A percentile compares a stretch with the other conserved stretches of the same genome.
These are phyloP conservation scores for Leccinum boreale DNA, from an alignment of 768 basidiomycete genomes.

Conservation along the genomic window DNA sequence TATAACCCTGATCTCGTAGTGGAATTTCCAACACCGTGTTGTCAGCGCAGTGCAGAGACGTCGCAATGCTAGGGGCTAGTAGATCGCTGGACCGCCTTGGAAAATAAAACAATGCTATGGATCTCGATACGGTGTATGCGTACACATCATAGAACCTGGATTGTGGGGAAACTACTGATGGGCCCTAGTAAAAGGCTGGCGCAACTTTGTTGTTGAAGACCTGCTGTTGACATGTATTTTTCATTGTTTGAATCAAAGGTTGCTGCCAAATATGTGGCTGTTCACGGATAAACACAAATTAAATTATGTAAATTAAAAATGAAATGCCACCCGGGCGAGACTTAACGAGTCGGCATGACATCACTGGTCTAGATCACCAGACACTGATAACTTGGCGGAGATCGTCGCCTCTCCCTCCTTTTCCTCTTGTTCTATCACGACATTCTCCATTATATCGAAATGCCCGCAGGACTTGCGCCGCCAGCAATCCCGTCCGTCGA, in stretches of 20 bases:
- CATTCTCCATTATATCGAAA: not conserved
- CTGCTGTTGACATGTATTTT: conserved; percentile 9
- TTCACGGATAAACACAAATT: not conserved
- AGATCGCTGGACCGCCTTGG: not conserved
- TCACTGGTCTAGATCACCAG: conserved; percentile 12
- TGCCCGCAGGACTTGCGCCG: conserved; percentile 7
- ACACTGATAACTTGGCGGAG: conserved; percentile 1
- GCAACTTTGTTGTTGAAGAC: not conserved
- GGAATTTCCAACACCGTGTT: not conserved
- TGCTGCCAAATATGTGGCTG: conserved; percentile 9
- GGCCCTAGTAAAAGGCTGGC: no score
- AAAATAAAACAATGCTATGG: conserved; percentile 15
- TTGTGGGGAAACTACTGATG: not conserved
- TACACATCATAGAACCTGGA: conserved; percentile 1
- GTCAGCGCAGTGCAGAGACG: conserved; percentile 1
- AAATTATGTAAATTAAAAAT: not conserved
- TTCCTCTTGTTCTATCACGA: not conserved
- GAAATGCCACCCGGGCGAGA: conserved; percentile 11
- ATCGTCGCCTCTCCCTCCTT: not conserved
- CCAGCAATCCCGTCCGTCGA: conserved; percentile 18
- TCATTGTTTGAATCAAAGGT: conserved; percentile 9
- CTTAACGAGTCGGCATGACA: conserved; percentile 22
- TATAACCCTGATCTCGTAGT: conserved; percentile 6
- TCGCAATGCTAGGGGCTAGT: not conserved
- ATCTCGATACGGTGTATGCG: conserved; percentile 18